phyloP scores from a whole-genome alignment of 2,329 filamentous ascomycete species.

The Colletotrichum sp. region DNA sequence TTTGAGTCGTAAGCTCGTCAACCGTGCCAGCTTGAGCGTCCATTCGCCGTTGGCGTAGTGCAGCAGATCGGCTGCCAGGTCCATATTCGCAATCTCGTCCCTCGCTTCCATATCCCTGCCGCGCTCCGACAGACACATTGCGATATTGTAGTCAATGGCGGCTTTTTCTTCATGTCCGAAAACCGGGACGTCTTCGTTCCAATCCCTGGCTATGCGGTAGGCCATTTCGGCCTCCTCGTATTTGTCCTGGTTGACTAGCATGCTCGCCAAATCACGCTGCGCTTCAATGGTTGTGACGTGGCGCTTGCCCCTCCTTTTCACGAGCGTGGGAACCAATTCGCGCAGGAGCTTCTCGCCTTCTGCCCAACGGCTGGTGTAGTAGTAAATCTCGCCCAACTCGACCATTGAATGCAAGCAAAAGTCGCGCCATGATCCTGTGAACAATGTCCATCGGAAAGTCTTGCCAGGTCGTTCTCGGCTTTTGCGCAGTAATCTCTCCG shows the following conservation, averaged over 20 bases:
- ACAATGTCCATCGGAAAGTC: slow-evolving; percentile 14
- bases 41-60: slow-evolving; percentile 24
- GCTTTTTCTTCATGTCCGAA: slow-evolving; percentile 23
- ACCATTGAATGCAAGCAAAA: slow-evolving; percentile 25
- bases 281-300: slow-evolving; percentile 22
- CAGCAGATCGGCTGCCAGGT: slow-evolving; percentile 20
- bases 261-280: slow-evolving; percentile 23
- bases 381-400: slow-evolving; percentile 26
- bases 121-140: slow-evolving; percentile 24
- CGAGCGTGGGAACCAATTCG: slow-evolving; percentile 18
- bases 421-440: slow-evolving; percentile 20
- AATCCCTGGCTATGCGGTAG: slow-evolving; percentile 20
- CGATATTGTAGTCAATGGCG: slow-evolving; percentile 24
- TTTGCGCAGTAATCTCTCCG: slow-evolving; percentile 14
- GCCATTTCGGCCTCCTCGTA: slow-evolving; percentile 18
- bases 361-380: slow-evolving; percentile 23
- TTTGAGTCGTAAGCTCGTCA: slow-evolving; percentile 16
- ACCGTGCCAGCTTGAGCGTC: slow-evolving; percentile 22
- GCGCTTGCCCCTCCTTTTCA: slow-evolving; percentile 13
- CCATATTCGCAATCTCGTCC: slow-evolving; percentile 16
- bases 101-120: slow-evolving; percentile 11
- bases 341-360: slow-evolving; percentile 23
- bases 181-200: slow-evolving; percentile 19
- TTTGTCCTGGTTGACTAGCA: slow-evolving; percentile 23
- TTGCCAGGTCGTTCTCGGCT: slow-evolving; percentile 2